phyloP scores from a whole-genome alignment of 441 rosid species.

The Gossypium armourianum region DNA sequence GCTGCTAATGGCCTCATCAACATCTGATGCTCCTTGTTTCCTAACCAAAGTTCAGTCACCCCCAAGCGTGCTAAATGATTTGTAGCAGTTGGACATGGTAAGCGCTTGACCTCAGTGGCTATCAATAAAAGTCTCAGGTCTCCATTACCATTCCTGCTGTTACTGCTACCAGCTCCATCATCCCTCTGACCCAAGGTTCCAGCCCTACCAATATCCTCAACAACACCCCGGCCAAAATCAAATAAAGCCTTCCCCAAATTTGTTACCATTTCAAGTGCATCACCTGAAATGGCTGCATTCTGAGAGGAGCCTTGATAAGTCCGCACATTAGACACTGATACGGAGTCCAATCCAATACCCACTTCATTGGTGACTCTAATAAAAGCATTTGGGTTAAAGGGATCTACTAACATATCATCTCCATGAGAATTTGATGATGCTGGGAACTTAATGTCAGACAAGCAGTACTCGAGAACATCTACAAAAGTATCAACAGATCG shows the following conservation, averaged over 20 bases:
- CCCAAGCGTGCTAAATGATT: constrained; percentile 65
- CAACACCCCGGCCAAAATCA: constrained; percentile 91
- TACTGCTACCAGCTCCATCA: constrained; percentile 26
- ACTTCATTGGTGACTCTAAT: constrained; percentile 30
- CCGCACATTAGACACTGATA: constrained; percentile 26
- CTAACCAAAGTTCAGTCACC: constrained; percentile 73
- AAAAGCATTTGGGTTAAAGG: constrained; percentile 19
- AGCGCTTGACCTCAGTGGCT: constrained; percentile 61
- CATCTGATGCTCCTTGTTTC: constrained; percentile 71
- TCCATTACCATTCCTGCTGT: constrained; percentile 23
- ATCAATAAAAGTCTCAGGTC: constrained; percentile 42
- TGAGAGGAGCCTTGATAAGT: constrained; percentile 34
- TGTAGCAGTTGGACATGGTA: constrained; percentile 88
- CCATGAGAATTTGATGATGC: constrained; percentile 31
- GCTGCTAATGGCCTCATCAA: constrained; percentile 70
- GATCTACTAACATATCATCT: constrained; percentile 23
- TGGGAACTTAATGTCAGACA: constrained; percentile 65
- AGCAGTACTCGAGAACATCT: constrained; percentile 89
- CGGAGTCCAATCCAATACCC: constrained; percentile 31
- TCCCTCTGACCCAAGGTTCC: constrained; percentile 44
- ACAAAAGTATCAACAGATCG: constrained; percentile 73
- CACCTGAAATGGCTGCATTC: constrained; percentile 62
- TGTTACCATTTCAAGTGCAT: constrained; percentile 92
- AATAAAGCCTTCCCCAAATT: constrained; percentile 86
- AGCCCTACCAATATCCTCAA: constrained; percentile 84